Evolutionary conservation across 768 basidiomycete genomes (phyloP).

Genomic region (Boletus tylopilopsis): DNA sequence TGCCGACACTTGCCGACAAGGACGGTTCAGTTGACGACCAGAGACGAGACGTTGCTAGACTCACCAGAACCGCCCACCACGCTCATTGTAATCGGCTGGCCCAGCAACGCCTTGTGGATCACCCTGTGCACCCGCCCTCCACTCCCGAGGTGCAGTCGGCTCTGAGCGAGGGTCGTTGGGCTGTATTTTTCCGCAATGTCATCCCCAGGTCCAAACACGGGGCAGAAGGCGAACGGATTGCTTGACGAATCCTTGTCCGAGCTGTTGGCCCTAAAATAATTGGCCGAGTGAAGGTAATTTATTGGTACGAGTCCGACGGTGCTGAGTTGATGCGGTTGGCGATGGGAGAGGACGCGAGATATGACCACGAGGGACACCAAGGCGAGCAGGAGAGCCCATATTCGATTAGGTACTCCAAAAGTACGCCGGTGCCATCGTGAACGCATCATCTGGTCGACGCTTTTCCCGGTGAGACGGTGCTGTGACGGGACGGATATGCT

Average conservation of each 20-base stretch:
- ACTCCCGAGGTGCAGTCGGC: slow-evolving; percentile 73
- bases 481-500: slow-evolving; percentile 47
- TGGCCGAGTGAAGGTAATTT: slow-evolving; percentile 74
- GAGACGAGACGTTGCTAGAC: slow-evolving; percentile 18
- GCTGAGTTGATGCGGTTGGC: slow-evolving; percentile 21
- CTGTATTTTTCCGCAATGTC: slow-evolving; percentile 78
- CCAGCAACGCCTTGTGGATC: slow-evolving; percentile 77
- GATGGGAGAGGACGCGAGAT: slow-evolving; percentile 47
- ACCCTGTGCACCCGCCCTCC: slow-evolving; percentile 80
- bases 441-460: slow-evolving; percentile 43
- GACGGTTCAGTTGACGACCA: neutral
- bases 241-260: slow-evolving; percentile 30
- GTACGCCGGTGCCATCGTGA: slow-evolving; percentile 54
- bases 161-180: slow-evolving; percentile 66
- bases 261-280: slow-evolving; percentile 23
- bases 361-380: slow-evolving; percentile 53
- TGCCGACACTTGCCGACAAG: slow-evolving; percentile 64
- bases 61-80: slow-evolving; percentile 85
- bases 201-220: slow-evolving; percentile 80
- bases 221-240: slow-evolving; percentile 90
- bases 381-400: slow-evolving; percentile 59
- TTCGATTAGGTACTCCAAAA: slow-evolving; percentile 62
- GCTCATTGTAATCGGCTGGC: slow-evolving; percentile 85
- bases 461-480: slow-evolving; percentile 41
- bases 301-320: slow-evolving; percentile 58